Base-by-base conservation (phyloP, 2,329 filamentous ascomycete genomes). In the Aspergillus tamarii region DNA sequence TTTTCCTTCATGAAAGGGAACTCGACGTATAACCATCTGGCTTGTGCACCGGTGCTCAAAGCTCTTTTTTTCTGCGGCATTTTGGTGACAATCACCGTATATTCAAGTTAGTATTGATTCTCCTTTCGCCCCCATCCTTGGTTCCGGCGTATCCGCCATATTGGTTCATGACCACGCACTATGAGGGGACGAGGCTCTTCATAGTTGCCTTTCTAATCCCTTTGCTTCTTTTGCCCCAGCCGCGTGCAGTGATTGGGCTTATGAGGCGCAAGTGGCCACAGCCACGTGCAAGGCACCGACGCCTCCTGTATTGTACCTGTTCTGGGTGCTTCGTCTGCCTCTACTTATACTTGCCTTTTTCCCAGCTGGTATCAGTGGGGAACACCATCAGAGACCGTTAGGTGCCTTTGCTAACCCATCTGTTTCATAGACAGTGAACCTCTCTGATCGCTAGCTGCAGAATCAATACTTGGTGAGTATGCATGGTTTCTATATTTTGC, bases 171-270 rank as follows among this genome's bases (percentile, higher is more conserved):
- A 23, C 53, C n/a, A 6, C 14, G 16, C 52, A 30, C 26, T 36
- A 26, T 36, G 53, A 41, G 32, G 60, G 36, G 52, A 59, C 50
- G 62, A 63, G 63, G 57, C 63, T 63, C 57, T 43, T 39, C 30
- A 34, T 64, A 46, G 55, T 61, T 63, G 41, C 55, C 45, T 32
- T 57, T 30, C 26, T 19, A n/a, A 41, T 54, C 36, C 36, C n/a
- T 59, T 65, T 65, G 57, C 54, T 63, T 65, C 60, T 50, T n/a
- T 48, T 43, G 46, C 57, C 46, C 21, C 39, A 58, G 55, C 19
- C 46, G 30, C 8, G 32, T 19, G 2, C 46, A 45, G 34, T 32
- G 58, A 54, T 58, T 62, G 60, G 55, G 46, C 46, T 55, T 48
- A 30, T 32, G 45, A 58, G 46, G 55, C 46, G 57, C 57, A 59